phyloP scores from a whole-genome alignment of 768 basidiomycete genomes.

The Phanerodontia chrysosporium region DNA sequence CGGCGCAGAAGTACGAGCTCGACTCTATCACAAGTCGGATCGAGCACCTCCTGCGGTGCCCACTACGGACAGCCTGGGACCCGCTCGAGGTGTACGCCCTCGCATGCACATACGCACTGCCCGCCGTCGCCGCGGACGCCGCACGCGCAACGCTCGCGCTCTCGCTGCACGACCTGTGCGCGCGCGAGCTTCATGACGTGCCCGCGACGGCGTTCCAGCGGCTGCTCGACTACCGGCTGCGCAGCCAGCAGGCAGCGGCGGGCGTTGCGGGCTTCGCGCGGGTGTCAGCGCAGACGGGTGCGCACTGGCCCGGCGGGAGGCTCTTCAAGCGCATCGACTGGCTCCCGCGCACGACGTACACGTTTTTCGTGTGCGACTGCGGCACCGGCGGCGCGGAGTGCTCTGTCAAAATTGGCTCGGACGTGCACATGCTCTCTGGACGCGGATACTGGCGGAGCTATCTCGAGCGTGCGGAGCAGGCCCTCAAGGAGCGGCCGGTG shows the following conservation, averaged over 20 bases:
- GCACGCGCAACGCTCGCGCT: conserved; percentile 2
- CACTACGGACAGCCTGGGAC: not conserved
- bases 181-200: not conserved
- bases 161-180: not conserved
- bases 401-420: not conserved
- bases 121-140: not conserved
- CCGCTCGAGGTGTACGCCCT: conserved; percentile 9
- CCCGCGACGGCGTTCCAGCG: conserved; percentile 6
- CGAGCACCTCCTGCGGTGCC: not conserved
- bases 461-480: not conserved
- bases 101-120: conserved; percentile 7
- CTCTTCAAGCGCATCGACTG: conserved; percentile 1
- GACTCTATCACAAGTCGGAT: not conserved
- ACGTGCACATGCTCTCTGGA: not conserved
- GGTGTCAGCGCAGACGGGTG: not conserved
- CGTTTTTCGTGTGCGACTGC: not conserved
- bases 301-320: not conserved
- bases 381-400: not conserved
- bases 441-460: not conserved
- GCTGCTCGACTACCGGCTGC: conserved; percentile 7
- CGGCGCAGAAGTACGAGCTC: conserved; percentile 3
- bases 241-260: not conserved
- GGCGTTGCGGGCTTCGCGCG: not conserved
- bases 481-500: not conserved
- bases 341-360: not conserved